These are phyloP conservation scores for Exophiala bonariae DNA, from an alignment of 2,329 filamentous ascomycete genomes.

Conservation along the genomic window DNA sequence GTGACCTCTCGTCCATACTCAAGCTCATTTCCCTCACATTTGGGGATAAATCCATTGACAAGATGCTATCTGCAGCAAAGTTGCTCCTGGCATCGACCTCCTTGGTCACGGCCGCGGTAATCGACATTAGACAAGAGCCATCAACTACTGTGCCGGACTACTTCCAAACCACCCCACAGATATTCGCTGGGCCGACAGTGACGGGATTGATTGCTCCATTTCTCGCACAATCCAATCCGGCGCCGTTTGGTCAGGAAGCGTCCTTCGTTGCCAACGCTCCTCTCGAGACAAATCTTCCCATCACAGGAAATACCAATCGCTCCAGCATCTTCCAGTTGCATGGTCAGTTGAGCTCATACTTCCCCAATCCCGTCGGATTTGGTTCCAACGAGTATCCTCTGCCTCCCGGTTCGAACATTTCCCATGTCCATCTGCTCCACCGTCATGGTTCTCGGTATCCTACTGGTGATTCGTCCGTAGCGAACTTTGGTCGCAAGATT, in stretches of 20 bases:
- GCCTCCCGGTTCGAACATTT: slow-evolving; percentile 65
- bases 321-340: slow-evolving; percentile 70
- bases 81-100: slow-evolving; percentile 7
- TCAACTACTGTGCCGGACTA: slow-evolving; percentile 22
- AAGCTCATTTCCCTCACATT: not conserved
- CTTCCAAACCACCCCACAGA: slow-evolving; percentile 25
- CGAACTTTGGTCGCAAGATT: slow-evolving; percentile 58
- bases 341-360: slow-evolving; percentile 70
- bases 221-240: slow-evolving; percentile 68
- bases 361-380: slow-evolving; percentile 67
- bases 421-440: slow-evolving; percentile 71
- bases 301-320: slow-evolving; percentile 58
- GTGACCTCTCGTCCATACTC: not conserved
- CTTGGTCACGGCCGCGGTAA: slow-evolving; percentile 14
- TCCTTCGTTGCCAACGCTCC: slow-evolving; percentile 69
- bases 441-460: slow-evolving; percentile 75
- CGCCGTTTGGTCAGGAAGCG: slow-evolving; percentile 58
- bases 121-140: slow-evolving; percentile 8
- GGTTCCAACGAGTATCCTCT: slow-evolving; percentile 69
- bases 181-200: slow-evolving; percentile 36
- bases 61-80: not conserved
- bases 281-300: slow-evolving; percentile 69
- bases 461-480: slow-evolving; percentile 59
- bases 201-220: slow-evolving; percentile 67
- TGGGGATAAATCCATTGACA: too few relatives aligned